Evolutionary conservation across 495 filamentous ascomycete species (phyloP).

Genomic region (Zalerion maritima): DNA sequence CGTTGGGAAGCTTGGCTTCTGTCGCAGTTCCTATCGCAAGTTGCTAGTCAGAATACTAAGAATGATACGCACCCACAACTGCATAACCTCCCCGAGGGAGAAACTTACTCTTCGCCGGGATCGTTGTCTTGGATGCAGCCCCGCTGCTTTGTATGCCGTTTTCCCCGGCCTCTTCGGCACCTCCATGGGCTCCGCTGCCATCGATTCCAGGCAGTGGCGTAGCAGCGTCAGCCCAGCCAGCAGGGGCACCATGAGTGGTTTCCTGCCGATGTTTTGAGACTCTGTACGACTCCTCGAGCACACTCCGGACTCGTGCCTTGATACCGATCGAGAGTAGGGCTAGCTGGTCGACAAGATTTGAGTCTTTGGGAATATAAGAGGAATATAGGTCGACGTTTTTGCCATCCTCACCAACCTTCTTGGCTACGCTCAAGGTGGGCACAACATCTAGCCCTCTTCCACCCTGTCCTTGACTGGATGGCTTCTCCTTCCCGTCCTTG

Average conservation of each 20-base stretch:
- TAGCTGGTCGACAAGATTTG: conserved; percentile 57
- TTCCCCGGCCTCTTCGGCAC: conserved; percentile 10
- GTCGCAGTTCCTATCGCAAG: conserved; percentile 13
- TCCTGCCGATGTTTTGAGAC: conserved; percentile 49
- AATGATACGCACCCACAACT: conserved; percentile 13
- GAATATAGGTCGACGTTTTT: conserved; percentile 42
- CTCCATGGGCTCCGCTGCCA: conserved; percentile 19
- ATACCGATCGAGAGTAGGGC: conserved; percentile 61
- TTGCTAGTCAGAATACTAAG: conserved; percentile 6
- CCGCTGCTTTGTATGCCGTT: too few species aligned
- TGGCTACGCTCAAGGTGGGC: conserved; percentile 16
- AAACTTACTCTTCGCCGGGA: conserved; percentile 25
- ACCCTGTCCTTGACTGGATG: conserved; percentile 39
- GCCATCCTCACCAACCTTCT: conserved; percentile 34
- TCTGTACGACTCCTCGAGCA: conserved; percentile 55
- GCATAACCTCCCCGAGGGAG: conserved; percentile 45
- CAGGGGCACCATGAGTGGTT: conserved; percentile 59
- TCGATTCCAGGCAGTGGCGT: conserved; percentile 20
- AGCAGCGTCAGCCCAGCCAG: conserved; percentile 55
- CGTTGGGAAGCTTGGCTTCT: conserved; percentile 15
- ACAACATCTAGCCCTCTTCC: conserved; percentile 11
- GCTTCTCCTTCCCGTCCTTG: conserved; percentile 25
- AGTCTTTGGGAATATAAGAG: conserved; percentile 50
- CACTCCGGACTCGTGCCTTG: conserved; percentile 50
- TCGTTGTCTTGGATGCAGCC: conserved; percentile 10